Base-by-base conservation (phyloP, 2,329 filamentous ascomycete species). In the Aureobasidium uvarum region DNA sequence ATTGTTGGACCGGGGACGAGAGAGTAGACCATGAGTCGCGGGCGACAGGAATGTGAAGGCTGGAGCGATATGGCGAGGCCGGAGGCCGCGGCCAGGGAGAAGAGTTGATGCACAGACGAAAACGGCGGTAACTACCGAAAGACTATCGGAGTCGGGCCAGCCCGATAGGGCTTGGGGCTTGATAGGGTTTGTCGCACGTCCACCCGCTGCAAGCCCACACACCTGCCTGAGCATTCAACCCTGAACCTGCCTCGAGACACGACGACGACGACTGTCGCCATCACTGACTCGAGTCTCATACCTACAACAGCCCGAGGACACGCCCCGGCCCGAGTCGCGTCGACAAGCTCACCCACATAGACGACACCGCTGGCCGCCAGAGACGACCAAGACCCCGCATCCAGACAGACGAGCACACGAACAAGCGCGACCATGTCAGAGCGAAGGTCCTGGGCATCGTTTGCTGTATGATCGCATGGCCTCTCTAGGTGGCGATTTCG, bases 401-500 rank as follows among this genome's bases (percentile, higher is more conserved):
- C 43, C n/a, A 20, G n/a, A 62, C n/a, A 14, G n/a, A 62, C 43
- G 43, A 25, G 43, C 58, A 62, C 43, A 23, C 28, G 31, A 50
- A 50, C 56, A 46, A 46, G 28, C 38, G 23, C 55, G 10, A 46
- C 18, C 52, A 68, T 68, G 67, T 66, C 56, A 36, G 67, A 68
- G 38, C 65, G 66, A 65, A 67, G 67, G 62, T 66, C 67, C 3
- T 62, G 67, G 38, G 62, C 60, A 2, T 65, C 67, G n/a, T 54
- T 63, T 46, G 66, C 64, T 52, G 66, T 67, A 63, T 55, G 67
- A 62, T 50, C 38, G 33, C 33, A 20, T 54, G 33, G 23, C 45
- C 50, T 41, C n/a, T 25, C 28, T 52, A 23, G 28, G 62, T 25
- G 31, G 54, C 31, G 51, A 62, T 13, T n/a, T 25, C 36, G 39